These are phyloP conservation scores for Nitzschia sp. DNA, from an alignment of 108 stramenopile species.

Conservation along the genomic window DNA sequence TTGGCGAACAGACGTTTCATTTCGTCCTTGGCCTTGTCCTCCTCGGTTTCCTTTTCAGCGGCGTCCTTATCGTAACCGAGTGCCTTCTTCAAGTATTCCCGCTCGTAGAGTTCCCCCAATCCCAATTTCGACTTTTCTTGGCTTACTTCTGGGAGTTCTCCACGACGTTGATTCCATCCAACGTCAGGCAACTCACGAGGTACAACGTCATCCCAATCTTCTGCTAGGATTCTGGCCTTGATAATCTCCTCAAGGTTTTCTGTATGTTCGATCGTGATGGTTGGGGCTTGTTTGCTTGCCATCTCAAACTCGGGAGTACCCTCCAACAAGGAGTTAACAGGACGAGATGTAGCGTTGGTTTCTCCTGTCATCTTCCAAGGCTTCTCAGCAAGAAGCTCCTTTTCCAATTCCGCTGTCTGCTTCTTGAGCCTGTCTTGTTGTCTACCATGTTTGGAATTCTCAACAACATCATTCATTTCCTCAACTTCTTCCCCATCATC, in stretches of 20 bases:
- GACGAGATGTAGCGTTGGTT: conserved; percentile 66
- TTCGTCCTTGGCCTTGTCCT: conserved; percentile 83
- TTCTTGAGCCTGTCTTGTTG: conserved; percentile 58
- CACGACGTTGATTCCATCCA: conserved; percentile 61
- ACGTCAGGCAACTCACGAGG: conserved; percentile 89
- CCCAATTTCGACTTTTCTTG: conserved; percentile 96
- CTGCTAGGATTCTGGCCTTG: conserved; percentile 85
- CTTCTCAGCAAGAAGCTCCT: conserved; percentile 91
- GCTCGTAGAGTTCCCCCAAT: conserved; percentile 93
- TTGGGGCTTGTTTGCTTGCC: conserved; percentile 83
- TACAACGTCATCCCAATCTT: conserved; percentile 96
- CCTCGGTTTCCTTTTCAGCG: conserved; percentile 76
- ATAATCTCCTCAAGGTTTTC: conserved; percentile 87
- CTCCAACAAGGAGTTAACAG: conserved; percentile 90
- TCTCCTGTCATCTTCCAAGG: conserved; percentile 97
- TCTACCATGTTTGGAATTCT: conserved; percentile 47
- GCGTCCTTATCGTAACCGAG: conserved; percentile 80
- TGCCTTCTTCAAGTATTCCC: conserved; percentile 91
- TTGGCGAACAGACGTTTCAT: conserved; percentile 83
- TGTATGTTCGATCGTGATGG: conserved; percentile 88
- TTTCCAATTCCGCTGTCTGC: conserved; percentile 86
- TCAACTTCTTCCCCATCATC: conserved; percentile 12
- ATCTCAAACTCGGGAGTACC: conserved; percentile 94
- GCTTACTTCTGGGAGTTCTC: conserved; percentile 91
- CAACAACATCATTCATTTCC: conserved; percentile 8